Conservation (phyloP, 805 yeast genomes). For the Candida ascalaphidarum region DNA sequence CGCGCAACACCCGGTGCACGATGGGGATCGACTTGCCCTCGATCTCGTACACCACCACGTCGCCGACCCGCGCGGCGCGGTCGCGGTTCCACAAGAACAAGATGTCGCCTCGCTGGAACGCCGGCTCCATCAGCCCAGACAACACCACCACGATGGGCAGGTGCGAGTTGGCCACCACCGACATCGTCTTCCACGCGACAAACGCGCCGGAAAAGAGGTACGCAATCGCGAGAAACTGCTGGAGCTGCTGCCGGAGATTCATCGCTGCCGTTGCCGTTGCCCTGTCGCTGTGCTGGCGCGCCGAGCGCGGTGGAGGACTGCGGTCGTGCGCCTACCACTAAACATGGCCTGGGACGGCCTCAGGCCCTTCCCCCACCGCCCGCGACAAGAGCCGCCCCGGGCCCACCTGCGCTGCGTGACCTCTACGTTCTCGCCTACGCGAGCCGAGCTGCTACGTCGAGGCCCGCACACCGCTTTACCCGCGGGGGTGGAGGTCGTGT, state of each 20-base stretch:
- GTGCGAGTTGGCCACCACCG: constrained; percentile 69
- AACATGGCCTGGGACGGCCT: neutral
- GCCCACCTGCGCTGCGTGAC: too few species aligned
- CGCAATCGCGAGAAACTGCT: constrained; percentile 64
- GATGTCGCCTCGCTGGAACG: constrained; percentile 96
- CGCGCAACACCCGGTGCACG: constrained; percentile 89
- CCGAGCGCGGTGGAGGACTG: too few species aligned
- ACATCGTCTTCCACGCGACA: constrained; percentile 83
- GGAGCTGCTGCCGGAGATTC: constrained; percentile 53
- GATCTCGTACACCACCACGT: constrained; percentile 86
- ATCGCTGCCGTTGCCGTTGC: too few species aligned
- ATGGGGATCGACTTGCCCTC: constrained; percentile 81
- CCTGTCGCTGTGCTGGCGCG: too few species aligned
- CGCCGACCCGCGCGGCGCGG: constrained; percentile 65
- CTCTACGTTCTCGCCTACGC: too few species aligned
- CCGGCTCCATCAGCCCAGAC: constrained; percentile 99
- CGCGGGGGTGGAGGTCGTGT: neutral
- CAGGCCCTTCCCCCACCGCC: too few species aligned
- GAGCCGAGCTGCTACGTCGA: too few species aligned
- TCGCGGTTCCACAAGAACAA: constrained; percentile 86
- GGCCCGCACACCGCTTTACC: too few species aligned
- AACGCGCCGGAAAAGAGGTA: constrained; percentile 83
- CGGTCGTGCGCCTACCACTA: too few species aligned
- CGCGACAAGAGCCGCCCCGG: too few species aligned
- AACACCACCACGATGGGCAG: constrained; percentile 95